Evolutionary conservation across 2,329 filamentous ascomycete species (phyloP).

Genomic region (Ploettnerulaceae sp.): DNA sequence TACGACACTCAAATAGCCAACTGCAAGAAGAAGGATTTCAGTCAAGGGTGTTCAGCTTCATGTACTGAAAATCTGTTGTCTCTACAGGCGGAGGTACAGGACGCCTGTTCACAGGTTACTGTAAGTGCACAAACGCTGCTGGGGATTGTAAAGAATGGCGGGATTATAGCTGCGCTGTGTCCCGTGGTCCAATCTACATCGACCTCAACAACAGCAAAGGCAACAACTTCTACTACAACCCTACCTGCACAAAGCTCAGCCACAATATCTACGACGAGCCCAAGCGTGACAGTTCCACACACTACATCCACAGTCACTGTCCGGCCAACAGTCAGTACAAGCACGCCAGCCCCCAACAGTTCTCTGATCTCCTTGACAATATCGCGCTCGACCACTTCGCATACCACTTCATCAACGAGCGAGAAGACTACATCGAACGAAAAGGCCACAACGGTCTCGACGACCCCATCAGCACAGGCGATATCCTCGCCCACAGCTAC

Average conservation of each 20-base stretch:
- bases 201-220: constrained; percentile 10
- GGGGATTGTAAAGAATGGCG: constrained; percentile 31
- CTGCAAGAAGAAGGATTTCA: constrained; percentile 30
- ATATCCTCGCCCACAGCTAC: constrained; percentile 8
- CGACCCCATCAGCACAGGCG: constrained; percentile 4
- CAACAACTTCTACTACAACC: neutral
- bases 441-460: neutral
- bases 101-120: constrained; percentile 19
- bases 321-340: neutral
- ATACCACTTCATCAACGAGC: constrained; percentile 1
- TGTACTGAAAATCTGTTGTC: constrained; percentile 24
- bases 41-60: constrained; percentile 25
- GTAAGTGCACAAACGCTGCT: constrained; percentile 27
- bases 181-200: constrained; percentile 16
- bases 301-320: constrained; percentile 10
- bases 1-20: constrained; percentile 28
- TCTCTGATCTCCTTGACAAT: constrained; percentile 4
- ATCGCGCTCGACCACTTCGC: neutral
- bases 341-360: neutral
- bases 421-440: too few species aligned
- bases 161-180: constrained; percentile 30
- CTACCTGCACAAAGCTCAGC: neutral
- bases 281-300: constrained; percentile 8
- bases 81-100: constrained; percentile 19
- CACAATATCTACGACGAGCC: constrained; percentile 14